Evolutionary conservation across 768 basidiomycete species (phyloP).

Genomic region (Hortiboletus flavorubellus): DNA sequence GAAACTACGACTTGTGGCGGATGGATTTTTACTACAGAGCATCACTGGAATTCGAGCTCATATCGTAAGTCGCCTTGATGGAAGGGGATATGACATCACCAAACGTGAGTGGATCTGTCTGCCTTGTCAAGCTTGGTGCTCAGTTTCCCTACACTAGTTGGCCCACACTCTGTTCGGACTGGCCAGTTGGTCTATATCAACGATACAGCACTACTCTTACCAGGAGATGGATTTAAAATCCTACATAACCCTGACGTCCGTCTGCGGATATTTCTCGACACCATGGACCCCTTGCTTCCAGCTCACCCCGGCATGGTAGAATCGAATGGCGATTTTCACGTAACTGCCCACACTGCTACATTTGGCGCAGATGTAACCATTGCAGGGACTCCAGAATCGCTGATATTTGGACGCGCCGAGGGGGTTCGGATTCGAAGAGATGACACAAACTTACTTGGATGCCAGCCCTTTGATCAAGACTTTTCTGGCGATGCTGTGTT

Average conservation of each 20-base stretch:
- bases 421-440: slow-evolving; percentile 59
- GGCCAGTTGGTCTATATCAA: slow-evolving; percentile 84
- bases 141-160: slow-evolving; percentile 49
- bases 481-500: slow-evolving; percentile 57
- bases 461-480: slow-evolving; percentile 46
- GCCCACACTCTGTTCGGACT: slow-evolving; percentile 72
- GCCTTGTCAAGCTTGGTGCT: not conserved
- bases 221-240: slow-evolving; percentile 21
- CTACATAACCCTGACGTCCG: slow-evolving; percentile 41
- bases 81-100: slow-evolving; percentile 81
- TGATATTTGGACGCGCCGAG: slow-evolving; percentile 47
- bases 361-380: slow-evolving; percentile 66
- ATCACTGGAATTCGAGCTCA: slow-evolving; percentile 75
- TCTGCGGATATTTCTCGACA: slow-evolving; percentile 57
- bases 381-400: slow-evolving; percentile 22
- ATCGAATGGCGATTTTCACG: slow-evolving; percentile 42
- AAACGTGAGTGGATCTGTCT: slow-evolving; percentile 52
- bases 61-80: slow-evolving; percentile 77
- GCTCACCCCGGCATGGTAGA: slow-evolving; percentile 39
- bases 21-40: slow-evolving; percentile 76
- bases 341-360: slow-evolving; percentile 59
- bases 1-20: slow-evolving; percentile 58
- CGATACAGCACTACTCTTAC: slow-evolving; percentile 50
- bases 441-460: slow-evolving; percentile 54
- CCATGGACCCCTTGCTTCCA: slow-evolving; percentile 45